phyloP scores from a whole-genome alignment of 768 basidiomycete genomes.

The Boletus coccyginus region DNA sequence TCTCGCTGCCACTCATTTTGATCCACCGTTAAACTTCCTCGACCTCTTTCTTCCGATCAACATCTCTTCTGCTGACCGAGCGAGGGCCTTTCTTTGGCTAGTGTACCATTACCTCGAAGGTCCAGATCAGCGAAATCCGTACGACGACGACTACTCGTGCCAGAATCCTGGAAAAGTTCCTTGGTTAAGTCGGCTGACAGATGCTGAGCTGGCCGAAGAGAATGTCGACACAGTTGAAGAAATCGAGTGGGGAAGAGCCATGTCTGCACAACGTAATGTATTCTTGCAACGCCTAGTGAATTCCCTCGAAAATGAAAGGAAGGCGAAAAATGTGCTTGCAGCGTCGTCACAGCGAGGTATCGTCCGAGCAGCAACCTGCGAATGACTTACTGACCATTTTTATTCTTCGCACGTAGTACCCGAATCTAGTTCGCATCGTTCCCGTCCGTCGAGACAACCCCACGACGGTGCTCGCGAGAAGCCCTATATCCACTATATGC shows the following conservation, averaged over 20 bases:
- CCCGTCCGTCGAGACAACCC: slow-evolving; percentile 23
- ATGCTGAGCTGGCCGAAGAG: slow-evolving; percentile 56
- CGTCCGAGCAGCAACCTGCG: not conserved
- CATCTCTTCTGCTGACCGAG: slow-evolving; percentile 70
- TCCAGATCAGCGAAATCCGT: slow-evolving; percentile 64
- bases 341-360: slow-evolving; percentile 31
- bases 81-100: slow-evolving; percentile 79
- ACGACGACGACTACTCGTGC: slow-evolving; percentile 63
- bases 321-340: slow-evolving; percentile 35
- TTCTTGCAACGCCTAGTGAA: slow-evolving; percentile 72
- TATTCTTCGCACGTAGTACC: slow-evolving; percentile 14
- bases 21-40: slow-evolving; percentile 68
- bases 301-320: slow-evolving; percentile 51
- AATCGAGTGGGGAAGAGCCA: slow-evolving; percentile 70
- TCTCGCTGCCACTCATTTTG: slow-evolving; percentile 67
- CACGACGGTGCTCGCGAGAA: slow-evolving; percentile 29
- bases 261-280: slow-evolving; percentile 67
- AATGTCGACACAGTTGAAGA: slow-evolving; percentile 81
- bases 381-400: slow-evolving; percentile 14
- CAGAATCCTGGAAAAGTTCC: slow-evolving; percentile 63
- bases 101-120: slow-evolving; percentile 80
- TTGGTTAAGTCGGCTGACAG: slow-evolving; percentile 50
- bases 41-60: slow-evolving; percentile 82
- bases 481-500: slow-evolving; percentile 34
- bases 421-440: slow-evolving; percentile 25